phyloP scores from a whole-genome alignment of 768 basidiomycete genomes.

The Mycena belliarum region DNA sequence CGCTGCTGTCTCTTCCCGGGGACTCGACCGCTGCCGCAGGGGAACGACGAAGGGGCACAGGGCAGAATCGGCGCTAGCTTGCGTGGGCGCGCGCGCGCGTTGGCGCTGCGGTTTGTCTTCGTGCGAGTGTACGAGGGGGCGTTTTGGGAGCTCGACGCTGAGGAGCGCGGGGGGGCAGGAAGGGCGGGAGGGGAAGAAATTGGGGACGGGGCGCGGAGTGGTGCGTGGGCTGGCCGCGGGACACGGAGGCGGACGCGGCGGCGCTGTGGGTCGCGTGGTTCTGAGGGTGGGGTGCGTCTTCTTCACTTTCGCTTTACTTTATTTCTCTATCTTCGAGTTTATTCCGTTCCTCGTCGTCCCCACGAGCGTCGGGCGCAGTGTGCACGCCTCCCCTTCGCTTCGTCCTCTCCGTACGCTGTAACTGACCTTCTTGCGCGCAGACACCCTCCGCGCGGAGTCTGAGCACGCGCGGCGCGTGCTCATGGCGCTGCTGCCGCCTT shows the following conservation, averaged over 20 bases:
- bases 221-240: slow-evolving; percentile 15
- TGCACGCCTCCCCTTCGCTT: too few relatives aligned
- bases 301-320: too few relatives aligned
- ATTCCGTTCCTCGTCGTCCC: too few relatives aligned
- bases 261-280: slow-evolving; percentile 16
- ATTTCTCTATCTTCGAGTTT: not conserved
- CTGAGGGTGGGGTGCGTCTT: slow-evolving; percentile 5
- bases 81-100: not conserved
- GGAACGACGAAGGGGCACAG: not conserved
- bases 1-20: not conserved
- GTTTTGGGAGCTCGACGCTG: not conserved
- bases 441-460: slow-evolving; percentile 4
- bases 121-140: not conserved
- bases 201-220: not conserved
- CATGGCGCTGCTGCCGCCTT: slow-evolving; percentile 9
- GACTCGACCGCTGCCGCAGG: not conserved
- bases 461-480: slow-evolving; percentile 3
- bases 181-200: too few relatives aligned
- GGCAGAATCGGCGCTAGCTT: not conserved
- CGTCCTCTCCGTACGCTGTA: too few relatives aligned
- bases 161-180: too few relatives aligned
- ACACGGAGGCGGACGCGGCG: slow-evolving; percentile 1
- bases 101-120: not conserved
- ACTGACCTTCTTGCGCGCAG: too few relatives aligned
- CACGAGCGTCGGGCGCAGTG: too few relatives aligned